phyloP scores from a whole-genome alignment of 2,329 filamentous ascomycete species.

The Waltergamsia citrina region DNA sequence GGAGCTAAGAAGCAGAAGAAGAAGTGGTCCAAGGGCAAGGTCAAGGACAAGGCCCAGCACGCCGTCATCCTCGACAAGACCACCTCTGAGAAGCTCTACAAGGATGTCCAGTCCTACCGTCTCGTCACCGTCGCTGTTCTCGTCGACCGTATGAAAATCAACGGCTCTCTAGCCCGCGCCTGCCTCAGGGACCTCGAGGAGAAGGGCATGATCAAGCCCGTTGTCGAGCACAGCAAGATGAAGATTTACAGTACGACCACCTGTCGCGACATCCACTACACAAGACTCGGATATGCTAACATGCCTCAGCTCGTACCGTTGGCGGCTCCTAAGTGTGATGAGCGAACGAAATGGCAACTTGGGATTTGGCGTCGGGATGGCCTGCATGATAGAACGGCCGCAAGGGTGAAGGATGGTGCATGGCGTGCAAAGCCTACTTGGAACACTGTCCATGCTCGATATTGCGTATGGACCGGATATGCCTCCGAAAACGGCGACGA shows the following conservation, averaged over 20 bases:
- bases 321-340: conserved; percentile 34
- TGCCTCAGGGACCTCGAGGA: conserved; percentile 91
- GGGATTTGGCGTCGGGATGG: conserved; percentile 27
- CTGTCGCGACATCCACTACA: neutral
- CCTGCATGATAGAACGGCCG: conserved; percentile 23
- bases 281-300: conserved; percentile 14
- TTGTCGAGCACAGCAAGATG: conserved; percentile 94
- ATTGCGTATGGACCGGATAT: conserved; percentile 27
- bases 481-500: conserved; percentile 27
- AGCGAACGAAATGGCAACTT: conserved; percentile 17
- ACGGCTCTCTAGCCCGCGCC: conserved; percentile 88
- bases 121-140: conserved; percentile 97
- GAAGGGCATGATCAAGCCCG: conserved; percentile 97
- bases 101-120: conserved; percentile 99
- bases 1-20: conserved; percentile 43
- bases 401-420: conserved; percentile 22
- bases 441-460: conserved; percentile 30
- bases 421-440: conserved; percentile 24
- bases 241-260: conserved; percentile 81
- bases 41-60: conserved; percentile 99
- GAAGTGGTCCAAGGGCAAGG: conserved; percentile 51
- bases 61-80: conserved; percentile 97
- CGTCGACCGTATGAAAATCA: conserved; percentile 99
- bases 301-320: conserved; percentile 47
- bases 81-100: conserved; percentile 97